Base-by-base conservation (phyloP, 768 basidiomycete species). In the Heimioporus sp. region DNA sequence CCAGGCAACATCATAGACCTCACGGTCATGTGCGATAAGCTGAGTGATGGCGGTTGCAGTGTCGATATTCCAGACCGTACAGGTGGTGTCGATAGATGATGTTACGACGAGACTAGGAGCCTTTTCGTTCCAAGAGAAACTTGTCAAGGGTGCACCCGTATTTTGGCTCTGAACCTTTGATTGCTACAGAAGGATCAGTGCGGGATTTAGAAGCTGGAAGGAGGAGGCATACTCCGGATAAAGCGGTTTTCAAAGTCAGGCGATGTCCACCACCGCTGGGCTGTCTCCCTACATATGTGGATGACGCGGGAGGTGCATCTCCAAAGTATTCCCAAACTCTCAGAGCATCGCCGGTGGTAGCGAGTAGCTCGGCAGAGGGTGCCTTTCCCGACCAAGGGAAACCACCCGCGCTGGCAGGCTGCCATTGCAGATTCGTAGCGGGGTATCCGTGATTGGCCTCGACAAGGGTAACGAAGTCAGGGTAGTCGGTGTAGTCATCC, bases 1-100 rank as follows among this genome's bases (percentile, higher is more conserved):
- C 96, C 97, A 99, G n/a, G 93, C 94, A 38, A 97, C 94, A 66
- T 98, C 94, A 73, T 95, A 96, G 13, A 93, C 94, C 73, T 95
- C 89, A 43, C 91, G 84, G 76, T 98, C 94, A 71, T 97, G 96
- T 0, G 96, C 94, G 63, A 97, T 96, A 54, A 99, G 83, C 69
- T 98, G 97, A 3, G 97, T 99, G 65, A 98, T 83, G 21, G 97
- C 96, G 8, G 89, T 86, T 21, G 85, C 82, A 4, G 92, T 92
- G 62, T 96, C 90, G 65, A 99, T 91, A 70, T 99, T 97, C 97
- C 97, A 99, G 20, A 98, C 90, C 2, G 97, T 98, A 68, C 96
- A 98, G 13, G 95, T 97, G 46, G 97, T 99, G 66, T 99, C 97
- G 61, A 98, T 96, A 9, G 94, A 97, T 20, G 96, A 95, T 7